Evolutionary conservation across 768 basidiomycete genomes (phyloP).

Genomic region (Boletus barrowsii): DNA sequence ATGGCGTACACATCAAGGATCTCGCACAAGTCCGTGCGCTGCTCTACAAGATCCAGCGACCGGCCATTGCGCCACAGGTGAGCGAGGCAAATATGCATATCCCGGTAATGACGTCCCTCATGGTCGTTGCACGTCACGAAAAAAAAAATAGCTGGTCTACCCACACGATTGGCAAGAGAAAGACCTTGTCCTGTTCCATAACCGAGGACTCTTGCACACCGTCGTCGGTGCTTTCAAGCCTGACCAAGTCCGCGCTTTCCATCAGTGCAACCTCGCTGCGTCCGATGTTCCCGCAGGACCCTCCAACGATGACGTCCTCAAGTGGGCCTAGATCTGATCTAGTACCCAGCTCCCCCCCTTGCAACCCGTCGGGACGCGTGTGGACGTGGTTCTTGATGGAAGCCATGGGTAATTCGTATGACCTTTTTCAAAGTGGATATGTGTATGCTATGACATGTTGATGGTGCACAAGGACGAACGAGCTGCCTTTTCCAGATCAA

Average conservation of each 20-base stretch:
- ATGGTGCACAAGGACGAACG: neutral
- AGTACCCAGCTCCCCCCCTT: neutral
- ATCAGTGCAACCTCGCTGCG: constrained; percentile 59
- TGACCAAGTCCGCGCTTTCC: constrained; percentile 48
- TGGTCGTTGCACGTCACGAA: neutral
- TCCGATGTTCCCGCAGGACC: constrained; percentile 50
- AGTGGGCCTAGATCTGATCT: constrained; percentile 37
- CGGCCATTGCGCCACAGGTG: constrained; percentile 79
- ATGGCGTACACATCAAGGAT: constrained; percentile 75
- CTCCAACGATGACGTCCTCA: constrained; percentile 39
- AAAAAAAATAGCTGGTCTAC: constrained; percentile 56
- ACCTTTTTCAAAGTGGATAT: neutral
- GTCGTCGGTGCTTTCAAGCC: constrained; percentile 63
- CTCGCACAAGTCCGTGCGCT: constrained; percentile 68
- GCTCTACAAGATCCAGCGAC: constrained; percentile 84
- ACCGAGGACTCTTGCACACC: constrained; percentile 63
- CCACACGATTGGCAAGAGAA: constrained; percentile 80
- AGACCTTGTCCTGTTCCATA: constrained; percentile 71
- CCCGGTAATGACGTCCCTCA: neutral
- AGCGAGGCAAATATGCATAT: neutral
- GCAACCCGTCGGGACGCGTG: constrained; percentile 1
- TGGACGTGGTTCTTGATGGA: constrained; percentile 6
- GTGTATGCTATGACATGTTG: constrained; percentile 3
- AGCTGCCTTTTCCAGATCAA: constrained; percentile 2
- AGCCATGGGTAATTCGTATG: neutral